Base-by-base conservation (phyloP, 176 grass and related monocot species). In the Alopecurus myosuroides region DNA sequence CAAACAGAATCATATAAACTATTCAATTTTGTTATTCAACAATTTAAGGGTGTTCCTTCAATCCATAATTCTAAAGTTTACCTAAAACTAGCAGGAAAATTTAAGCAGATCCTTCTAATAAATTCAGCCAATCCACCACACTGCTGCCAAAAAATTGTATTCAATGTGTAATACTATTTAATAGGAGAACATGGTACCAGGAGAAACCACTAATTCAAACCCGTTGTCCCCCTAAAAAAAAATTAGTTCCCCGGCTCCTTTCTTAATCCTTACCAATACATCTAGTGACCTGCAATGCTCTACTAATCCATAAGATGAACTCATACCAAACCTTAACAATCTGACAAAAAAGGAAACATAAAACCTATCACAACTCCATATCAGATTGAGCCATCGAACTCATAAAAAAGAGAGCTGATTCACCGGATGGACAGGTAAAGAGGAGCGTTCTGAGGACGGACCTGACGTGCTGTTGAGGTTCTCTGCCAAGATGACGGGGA, bases 401-500 rank as follows among this genome's bases (percentile, higher is more conserved):
- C 44, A 36, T 3, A 31, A 42, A 51, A 22, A 66, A 28, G 69
- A 33, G 44, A 4, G 50, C 30, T 49, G 46, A 49, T 49, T 18
- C 46, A 49, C 49, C 30, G 50, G 25, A 78, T 36, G 52, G 77
- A n/a, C 35, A 10, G 4, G 52, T 44, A 44, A 10, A 22, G 51
- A 34, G 17, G 66, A 23, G 11, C 22, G 94, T 91, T 3, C 41
- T 44, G 41, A 44, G 41, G 41, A 44, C 41, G 41, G 1, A 12
- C 72, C 85, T 90, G 64, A 89, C 88, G 68, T 96, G 77, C 68
- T 87, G 44, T 81, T 89, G 51, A 93, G 88, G 83, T 96, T 96
- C 45, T 93, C 88, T 29, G 20, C 49, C 41, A 91, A 86, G 25
- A 91, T 41, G 74, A 96, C 80, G 18, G 81, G 83, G 62, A 88